A percentile compares a stretch with the other conserved stretches of the same genome.
phyloP scores from a whole-genome alignment of 768 basidiomycete species.

The Mycena floridula region DNA sequence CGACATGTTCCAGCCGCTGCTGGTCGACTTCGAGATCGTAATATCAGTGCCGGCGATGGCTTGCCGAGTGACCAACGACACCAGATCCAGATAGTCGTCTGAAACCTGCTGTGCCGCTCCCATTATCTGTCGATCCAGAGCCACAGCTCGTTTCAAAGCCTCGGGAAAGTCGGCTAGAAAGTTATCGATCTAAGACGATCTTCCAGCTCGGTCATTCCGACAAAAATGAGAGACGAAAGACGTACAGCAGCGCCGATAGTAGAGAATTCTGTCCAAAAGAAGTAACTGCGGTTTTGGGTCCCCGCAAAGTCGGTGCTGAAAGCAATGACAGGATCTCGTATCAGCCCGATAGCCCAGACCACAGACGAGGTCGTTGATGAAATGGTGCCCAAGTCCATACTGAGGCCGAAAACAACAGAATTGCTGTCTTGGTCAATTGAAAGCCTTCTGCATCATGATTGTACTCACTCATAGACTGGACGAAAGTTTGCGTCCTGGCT shows the following conservation, averaged over 20 bases:
- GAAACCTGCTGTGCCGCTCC: constrained; percentile 8
- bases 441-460: too few species aligned
- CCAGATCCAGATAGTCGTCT: constrained; percentile 9
- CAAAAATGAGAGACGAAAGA: not conserved
- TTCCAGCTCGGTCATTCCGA: too few species aligned
- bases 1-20: constrained; percentile 5
- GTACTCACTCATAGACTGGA: constrained; percentile 3
- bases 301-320: constrained; percentile 1
- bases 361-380: constrained; percentile 4
- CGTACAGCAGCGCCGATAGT: constrained; percentile 2
- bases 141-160: constrained; percentile 4
- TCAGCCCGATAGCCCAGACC: constrained; percentile 11
- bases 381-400: constrained; percentile 8
- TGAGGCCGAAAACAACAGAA: constrained; percentile 9
- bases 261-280: constrained; percentile 9
- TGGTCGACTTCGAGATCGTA: constrained; percentile 3
- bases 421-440: constrained; percentile 1
- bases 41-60: constrained; percentile 10
- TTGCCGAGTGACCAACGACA: constrained; percentile 9
- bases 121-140: constrained; percentile 8
- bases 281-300: constrained; percentile 6
- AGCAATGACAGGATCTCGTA: constrained; percentile 8
- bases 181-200: constrained; percentile 3
- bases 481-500: constrained; percentile 7
- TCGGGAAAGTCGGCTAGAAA: constrained; percentile 4